Evolutionary conservation across 768 basidiomycete genomes (phyloP).

Genomic region (Phlegmacium glaucopus): DNA sequence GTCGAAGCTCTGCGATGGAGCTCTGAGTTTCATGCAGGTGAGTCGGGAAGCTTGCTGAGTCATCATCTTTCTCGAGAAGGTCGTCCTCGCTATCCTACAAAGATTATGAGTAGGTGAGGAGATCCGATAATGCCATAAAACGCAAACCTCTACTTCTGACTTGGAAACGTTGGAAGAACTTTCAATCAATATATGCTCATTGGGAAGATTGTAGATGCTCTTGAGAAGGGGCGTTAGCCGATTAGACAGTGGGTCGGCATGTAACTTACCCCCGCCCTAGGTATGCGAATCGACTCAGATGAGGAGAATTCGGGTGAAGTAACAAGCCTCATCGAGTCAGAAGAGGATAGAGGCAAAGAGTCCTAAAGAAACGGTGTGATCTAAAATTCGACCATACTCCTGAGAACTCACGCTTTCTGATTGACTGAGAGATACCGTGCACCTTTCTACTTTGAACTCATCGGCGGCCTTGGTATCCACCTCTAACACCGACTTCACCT

Average conservation of each 20-base stretch:
- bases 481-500: background rate
- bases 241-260: background rate
- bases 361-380: background rate
- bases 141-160: conserved; percentile 4
- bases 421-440: no score
- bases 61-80: background rate
- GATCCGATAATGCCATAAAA: background rate
- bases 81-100: background rate
- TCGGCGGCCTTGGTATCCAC: no score
- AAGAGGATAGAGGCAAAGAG: background rate
- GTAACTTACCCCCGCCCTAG: conserved; percentile 10
- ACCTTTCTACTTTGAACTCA: no score
- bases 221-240: conserved; percentile 1
- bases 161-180: conserved; percentile 4
- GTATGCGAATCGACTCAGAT: conserved; percentile 7
- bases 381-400: no score
- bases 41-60: background rate
- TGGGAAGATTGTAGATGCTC: conserved; percentile 29
- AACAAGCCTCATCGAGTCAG: background rate
- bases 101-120: background rate
- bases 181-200: conserved; percentile 22
- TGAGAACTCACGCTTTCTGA: no score
- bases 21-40: background rate
- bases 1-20: conserved; percentile 5
- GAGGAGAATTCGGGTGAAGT: conserved; percentile 6